Evolutionary conservation across 176 grass and related monocot genomes (phyloP).

Genomic region (Rhynchospora tenuis): DNA sequence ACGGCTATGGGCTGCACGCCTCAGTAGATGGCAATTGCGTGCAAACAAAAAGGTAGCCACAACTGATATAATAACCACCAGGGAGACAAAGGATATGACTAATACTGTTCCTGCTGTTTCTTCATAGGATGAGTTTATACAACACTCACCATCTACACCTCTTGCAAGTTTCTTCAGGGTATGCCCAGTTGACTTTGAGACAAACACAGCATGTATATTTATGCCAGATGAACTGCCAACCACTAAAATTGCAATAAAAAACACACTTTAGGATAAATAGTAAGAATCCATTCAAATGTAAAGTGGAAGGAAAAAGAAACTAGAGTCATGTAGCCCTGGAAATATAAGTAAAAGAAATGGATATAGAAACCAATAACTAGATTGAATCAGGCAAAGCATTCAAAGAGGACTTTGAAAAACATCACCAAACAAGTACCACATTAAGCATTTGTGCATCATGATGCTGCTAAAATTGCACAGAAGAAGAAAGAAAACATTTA

Average conservation of each 20-base stretch:
- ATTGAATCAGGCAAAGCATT: neutral
- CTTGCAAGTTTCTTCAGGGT: conserved; percentile 61
- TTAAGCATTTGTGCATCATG: neutral
- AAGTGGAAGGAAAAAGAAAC: neutral
- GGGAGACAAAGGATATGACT: conserved; percentile 80
- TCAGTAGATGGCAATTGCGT: conserved; percentile 78
- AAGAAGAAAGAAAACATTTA: neutral
- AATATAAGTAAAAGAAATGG: neutral
- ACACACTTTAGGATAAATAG: neutral
- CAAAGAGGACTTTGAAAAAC: neutral
- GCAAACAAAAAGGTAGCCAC: conserved; percentile 78
- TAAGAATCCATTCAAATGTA: neutral
- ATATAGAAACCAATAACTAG: neutral
- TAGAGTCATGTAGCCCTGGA: neutral
- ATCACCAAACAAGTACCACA: neutral
- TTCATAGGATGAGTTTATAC: conserved; percentile 73
- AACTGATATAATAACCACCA: conserved; percentile 83
- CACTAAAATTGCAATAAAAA: conserved; percentile 40
- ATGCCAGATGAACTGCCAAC: conserved; percentile 66
- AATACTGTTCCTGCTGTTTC: conserved; percentile 81
- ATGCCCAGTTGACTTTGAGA: conserved; percentile 74
- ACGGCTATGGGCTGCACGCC: conserved; percentile 37
- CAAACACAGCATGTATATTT: conserved; percentile 77
- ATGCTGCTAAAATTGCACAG: neutral
- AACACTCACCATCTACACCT: conserved; percentile 62